Evolutionary conservation across 2,329 filamentous ascomycete species (phyloP).

Genomic region (Rutstroemia sp.): DNA sequence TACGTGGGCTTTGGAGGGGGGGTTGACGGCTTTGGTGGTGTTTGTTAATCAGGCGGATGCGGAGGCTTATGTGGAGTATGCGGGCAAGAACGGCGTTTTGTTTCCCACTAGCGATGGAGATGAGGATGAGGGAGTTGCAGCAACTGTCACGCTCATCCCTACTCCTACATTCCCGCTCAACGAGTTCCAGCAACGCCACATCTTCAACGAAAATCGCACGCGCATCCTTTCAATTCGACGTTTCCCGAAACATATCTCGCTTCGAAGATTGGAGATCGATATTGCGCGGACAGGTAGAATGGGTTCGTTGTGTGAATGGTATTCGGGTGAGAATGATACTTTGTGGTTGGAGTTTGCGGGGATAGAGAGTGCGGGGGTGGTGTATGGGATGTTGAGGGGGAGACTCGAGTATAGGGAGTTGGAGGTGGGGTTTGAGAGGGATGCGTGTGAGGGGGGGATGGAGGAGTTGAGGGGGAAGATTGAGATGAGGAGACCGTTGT

Average conservation of each 20-base stretch:
- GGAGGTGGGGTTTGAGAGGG: constrained; percentile 13
- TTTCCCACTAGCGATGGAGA: constrained; percentile 11
- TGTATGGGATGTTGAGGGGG: constrained; percentile 13
- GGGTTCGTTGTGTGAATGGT: constrained; percentile 17
- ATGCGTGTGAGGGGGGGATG: constrained; percentile 21
- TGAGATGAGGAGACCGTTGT: constrained; percentile 1
- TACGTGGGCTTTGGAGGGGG: constrained; percentile 8
- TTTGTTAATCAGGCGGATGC: constrained; percentile 21
- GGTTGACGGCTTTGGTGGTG: constrained; percentile 16
- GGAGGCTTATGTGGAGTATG: constrained; percentile 17
- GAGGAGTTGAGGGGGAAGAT: constrained; percentile 15
- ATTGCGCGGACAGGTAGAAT: constrained; percentile 8
- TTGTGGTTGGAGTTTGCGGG: constrained; percentile 22
- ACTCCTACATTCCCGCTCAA: constrained; percentile 22
- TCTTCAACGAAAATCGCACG: not conserved
- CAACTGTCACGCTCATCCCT: constrained; percentile 12
- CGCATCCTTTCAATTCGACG: constrained; percentile 17
- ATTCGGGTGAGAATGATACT: constrained; percentile 14
- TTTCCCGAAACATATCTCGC: constrained; percentile 11
- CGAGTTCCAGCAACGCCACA: not conserved
- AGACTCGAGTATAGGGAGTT: constrained; percentile 12
- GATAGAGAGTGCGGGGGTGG: constrained; percentile 13
- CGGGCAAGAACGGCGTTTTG: constrained; percentile 2
- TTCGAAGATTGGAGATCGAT: constrained; percentile 8
- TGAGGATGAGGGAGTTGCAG: not conserved